Percentiles rank a stretch among this genome's conserved stretches.
phyloP scores from a whole-genome alignment of 257 asterid genomes.

The Eucommia ulmoides region DNA sequence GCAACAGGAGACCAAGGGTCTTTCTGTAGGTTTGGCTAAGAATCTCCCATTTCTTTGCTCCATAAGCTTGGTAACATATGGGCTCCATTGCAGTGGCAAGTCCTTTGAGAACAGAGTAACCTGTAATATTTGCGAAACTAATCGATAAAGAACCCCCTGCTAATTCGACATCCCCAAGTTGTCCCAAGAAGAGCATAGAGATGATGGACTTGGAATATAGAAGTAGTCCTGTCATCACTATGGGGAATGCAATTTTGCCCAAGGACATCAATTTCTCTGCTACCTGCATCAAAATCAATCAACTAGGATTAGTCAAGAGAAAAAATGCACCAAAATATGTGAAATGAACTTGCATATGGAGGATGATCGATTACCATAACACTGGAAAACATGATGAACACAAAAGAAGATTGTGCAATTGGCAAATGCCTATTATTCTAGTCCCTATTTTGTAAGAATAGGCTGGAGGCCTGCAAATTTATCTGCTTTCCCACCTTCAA shows the following conservation, averaged over 20 bases:
- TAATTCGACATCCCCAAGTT: conserved; percentile 29
- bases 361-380: not conserved
- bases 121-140: conserved; percentile 34
- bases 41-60: conserved; percentile 33
- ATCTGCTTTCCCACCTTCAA: not conserved
- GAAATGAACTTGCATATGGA: not conserved
- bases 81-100: conserved; percentile 45
- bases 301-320: conserved; percentile 2
- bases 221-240: conserved; percentile 21
- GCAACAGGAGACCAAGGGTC: conserved; percentile 29
- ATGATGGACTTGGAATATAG: conserved; percentile 35
- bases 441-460: too few relatives aligned
- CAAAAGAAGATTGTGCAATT: not conserved
- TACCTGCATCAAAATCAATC: conserved; percentile 22
- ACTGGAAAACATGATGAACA: not conserved
- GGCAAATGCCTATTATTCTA: too few relatives aligned
- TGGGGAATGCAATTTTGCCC: conserved; percentile 19
- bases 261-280: conserved; percentile 22
- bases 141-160: conserved; percentile 36
- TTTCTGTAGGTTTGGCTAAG: conserved; percentile 25
- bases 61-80: conserved; percentile 40
- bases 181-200: conserved; percentile 39
- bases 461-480: too few relatives aligned
- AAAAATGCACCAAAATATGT: not conserved
- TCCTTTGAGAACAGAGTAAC: conserved; percentile 36